A percentile compares a stretch with the other conserved stretches of the same genome.
These are phyloP conservation scores for Hevea brasiliensis DNA, from an alignment of 345 rosid genomes.

Conservation along the genomic window DNA sequence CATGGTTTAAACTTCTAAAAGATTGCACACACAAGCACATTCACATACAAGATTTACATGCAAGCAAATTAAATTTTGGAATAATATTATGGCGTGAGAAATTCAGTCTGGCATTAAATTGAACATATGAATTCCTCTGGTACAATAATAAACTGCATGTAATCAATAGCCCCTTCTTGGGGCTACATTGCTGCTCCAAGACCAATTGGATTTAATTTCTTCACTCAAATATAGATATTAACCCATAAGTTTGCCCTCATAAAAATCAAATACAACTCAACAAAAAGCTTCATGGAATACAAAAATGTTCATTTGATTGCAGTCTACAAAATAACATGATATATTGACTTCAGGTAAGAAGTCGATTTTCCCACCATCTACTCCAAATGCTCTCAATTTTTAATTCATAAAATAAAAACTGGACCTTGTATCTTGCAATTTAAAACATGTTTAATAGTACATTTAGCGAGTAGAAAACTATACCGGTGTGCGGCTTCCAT, in stretches of 20 bases:
- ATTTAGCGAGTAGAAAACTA: constrained; percentile 3
- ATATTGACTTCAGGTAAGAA: neutral
- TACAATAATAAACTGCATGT: neutral
- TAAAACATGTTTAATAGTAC: neutral
- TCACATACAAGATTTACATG: neutral
- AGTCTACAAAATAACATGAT: neutral
- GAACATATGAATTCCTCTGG: neutral
- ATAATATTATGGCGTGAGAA: neutral
- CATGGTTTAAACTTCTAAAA: neutral
- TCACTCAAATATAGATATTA: neutral
- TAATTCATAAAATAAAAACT: neutral
- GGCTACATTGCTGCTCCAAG: neutral
- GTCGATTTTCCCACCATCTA: neutral
- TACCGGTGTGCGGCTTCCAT: constrained; percentile 79
- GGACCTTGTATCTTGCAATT: neutral
- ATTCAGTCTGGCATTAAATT: neutral
- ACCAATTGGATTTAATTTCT: neutral
- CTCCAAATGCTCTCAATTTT: neutral
- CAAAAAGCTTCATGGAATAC: neutral
- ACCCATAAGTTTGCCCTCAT: neutral
- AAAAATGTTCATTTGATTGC: neutral
- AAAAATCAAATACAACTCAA: neutral
- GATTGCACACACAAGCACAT: neutral
- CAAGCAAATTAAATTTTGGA: neutral
- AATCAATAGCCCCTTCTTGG: neutral